Conservation (phyloP, 768 basidiomycete species). For the Termitomyces sp. region DNA sequence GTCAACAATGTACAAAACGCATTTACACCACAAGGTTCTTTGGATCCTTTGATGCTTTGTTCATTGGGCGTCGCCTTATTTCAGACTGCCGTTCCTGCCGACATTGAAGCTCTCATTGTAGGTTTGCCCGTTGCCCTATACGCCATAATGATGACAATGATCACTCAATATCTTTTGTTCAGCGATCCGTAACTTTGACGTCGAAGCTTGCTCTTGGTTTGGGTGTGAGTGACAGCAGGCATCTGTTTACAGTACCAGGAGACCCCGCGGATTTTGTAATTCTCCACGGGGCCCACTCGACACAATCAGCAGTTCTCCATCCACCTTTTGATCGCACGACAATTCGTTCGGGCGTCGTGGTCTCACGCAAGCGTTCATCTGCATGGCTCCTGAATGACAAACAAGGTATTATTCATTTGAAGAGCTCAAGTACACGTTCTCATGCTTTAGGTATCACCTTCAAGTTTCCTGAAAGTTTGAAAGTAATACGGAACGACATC, state of each 20-base stretch:
- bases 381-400: constrained; percentile 29
- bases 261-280: constrained; percentile 58
- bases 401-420: background rate
- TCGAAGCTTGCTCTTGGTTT: constrained; percentile 49
- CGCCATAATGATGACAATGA: background rate
- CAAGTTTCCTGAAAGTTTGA: too few relatives aligned
- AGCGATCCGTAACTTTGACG: constrained; percentile 51
- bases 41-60: constrained; percentile 59
- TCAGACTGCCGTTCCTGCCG: constrained; percentile 48
- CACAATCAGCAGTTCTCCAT: constrained; percentile 46
- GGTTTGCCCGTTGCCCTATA: background rate
- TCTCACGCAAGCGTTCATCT: constrained; percentile 33
- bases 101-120: constrained; percentile 47
- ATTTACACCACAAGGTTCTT: constrained; percentile 65
- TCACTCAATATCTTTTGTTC: constrained; percentile 10
- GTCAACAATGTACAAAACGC: constrained; percentile 68
- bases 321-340: constrained; percentile 50
- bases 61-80: constrained; percentile 57
- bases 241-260: constrained; percentile 35
- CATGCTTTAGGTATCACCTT: background rate
- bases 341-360: constrained; percentile 41
- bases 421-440: background rate
- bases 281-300: constrained; percentile 41
- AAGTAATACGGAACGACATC: background rate
- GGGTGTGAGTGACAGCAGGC: constrained; percentile 14